Base-by-base conservation (phyloP, 2,329 filamentous ascomycete species). In the Colletotrichum tanaceti region DNA sequence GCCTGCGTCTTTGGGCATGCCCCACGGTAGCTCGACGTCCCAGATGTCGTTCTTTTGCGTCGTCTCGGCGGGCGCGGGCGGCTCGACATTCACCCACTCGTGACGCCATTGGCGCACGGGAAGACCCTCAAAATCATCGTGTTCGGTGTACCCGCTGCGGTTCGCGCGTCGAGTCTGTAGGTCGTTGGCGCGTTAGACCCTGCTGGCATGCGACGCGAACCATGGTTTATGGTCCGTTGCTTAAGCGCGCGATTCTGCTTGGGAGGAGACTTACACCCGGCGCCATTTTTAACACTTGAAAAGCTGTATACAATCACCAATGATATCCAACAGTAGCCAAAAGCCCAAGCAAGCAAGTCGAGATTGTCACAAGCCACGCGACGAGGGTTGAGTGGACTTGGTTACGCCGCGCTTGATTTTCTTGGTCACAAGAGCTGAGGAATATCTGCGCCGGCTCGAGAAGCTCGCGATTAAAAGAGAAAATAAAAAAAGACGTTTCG, bases 81-180 rank as follows among this genome's bases (percentile, higher is more conserved):
- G 90, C 72, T 89, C 89, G 75, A 95, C 82, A 49, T 82, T 90
- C 65, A 93, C 86, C 80, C 83, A 84, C 67, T 91, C 89, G 71
- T 92, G 89, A 64, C 92, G 90, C 91, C 94, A 98, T 86, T 97
- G 93, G 75, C 94, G 91, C 66, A 98, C 91, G 18, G 95, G 95
- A 13, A 98, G 86, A 68, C 94, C 86, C 79, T 89, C 87, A 64
- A 89, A 89, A 71, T 89, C 87, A 74, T 89, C 87, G 73, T 88
- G 87, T 72, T 89, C 87, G 46, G 84, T 82, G 71, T 86, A 88
- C 59, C 83, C 85, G 71, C 84, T 80, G 65, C 87, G 84, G 70
- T 85, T 85, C 71, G 86, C 86, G 71, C 87, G 85, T 76, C 87
- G 82, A 61, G 87, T 89, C 80, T 87, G 77, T 50, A 72, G 75